Conservation (phyloP, 179 eudicot genomes). For the Patellifolia procumbens region DNA sequence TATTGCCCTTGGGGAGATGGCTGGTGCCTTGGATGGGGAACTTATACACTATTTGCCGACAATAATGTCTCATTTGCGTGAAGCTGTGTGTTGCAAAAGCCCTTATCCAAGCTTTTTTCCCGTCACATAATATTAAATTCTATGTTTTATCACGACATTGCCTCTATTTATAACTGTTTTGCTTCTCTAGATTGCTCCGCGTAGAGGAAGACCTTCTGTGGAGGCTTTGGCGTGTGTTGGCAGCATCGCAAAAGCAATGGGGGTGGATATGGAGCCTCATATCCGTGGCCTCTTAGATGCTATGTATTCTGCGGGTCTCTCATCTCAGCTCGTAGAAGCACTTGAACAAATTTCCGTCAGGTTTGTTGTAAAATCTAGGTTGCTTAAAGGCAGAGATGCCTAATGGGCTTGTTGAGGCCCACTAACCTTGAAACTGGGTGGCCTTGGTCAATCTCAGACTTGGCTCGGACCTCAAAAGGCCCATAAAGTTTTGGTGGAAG, state of each 20-base stretch:
- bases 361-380: slow-evolving; percentile 34
- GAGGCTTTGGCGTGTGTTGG: slow-evolving; percentile 97
- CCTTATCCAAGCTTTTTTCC: slow-evolving; percentile 7
- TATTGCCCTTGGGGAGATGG: slow-evolving; percentile 98
- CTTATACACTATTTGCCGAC: slow-evolving; percentile 93
- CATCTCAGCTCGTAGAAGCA: slow-evolving; percentile 74
- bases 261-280: slow-evolving; percentile 79
- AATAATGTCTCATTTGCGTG: slow-evolving; percentile 91
- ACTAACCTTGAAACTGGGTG: not conserved
- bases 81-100: slow-evolving; percentile 63
- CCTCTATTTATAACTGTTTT: slow-evolving; percentile 1
- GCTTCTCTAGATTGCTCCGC: slow-evolving; percentile 80
- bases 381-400: not conserved
- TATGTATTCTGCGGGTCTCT: slow-evolving; percentile 91
- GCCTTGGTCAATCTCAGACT: not conserved
- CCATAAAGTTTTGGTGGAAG: no score
- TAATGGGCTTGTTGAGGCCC: not conserved
- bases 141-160: slow-evolving; percentile 9
- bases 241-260: slow-evolving; percentile 91
- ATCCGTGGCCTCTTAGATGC: slow-evolving; percentile 86
- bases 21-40: slow-evolving; percentile 99
- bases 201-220: slow-evolving; percentile 88
- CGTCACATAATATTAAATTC: not conserved
- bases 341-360: slow-evolving; percentile 77
- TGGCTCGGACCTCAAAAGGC: not conserved